phyloP scores from a whole-genome alignment of 768 basidiomycete genomes.

The Hemileccinum rubropunctum region DNA sequence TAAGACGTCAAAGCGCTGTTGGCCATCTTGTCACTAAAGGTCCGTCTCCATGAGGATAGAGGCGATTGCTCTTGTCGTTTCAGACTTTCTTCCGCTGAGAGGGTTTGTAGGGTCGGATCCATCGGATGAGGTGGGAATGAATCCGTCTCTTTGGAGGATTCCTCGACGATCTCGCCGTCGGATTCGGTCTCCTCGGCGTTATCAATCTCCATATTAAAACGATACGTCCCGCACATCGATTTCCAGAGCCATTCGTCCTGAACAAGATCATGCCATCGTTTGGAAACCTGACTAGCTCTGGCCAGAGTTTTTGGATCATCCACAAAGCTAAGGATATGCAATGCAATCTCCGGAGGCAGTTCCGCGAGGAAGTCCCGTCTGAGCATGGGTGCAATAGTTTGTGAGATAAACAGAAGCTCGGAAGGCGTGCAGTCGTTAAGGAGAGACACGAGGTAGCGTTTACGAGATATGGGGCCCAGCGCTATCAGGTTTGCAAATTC shows the following conservation, averaged over 20 bases:
- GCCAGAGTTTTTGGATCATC: constrained; percentile 72
- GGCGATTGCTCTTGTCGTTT: constrained; percentile 27
- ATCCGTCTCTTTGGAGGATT: constrained; percentile 35
- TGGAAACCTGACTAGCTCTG: constrained; percentile 66
- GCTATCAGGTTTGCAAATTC: constrained; percentile 33
- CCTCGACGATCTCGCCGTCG: constrained; percentile 29
- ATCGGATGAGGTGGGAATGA: constrained; percentile 34
- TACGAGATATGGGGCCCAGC: constrained; percentile 42
- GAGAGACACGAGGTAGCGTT: constrained; percentile 49
- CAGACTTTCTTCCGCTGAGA: constrained; percentile 31
- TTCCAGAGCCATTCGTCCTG: constrained; percentile 82
- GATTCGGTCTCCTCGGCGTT: constrained; percentile 21
- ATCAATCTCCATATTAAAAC: constrained; percentile 36
- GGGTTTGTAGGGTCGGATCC: constrained; percentile 41
- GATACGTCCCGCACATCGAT: constrained; percentile 60
- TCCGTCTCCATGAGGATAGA: constrained; percentile 24
- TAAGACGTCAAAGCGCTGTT: constrained; percentile 41
- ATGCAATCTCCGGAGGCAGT: constrained; percentile 65
- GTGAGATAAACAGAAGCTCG: constrained; percentile 66
- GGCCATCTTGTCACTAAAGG: constrained; percentile 3
- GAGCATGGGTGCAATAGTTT: constrained; percentile 61
- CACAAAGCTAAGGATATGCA: constrained; percentile 74
- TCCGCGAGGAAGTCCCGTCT: constrained; percentile 58
- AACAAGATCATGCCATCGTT: constrained; percentile 66
- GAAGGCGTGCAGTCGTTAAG: constrained; percentile 53